These are phyloP conservation scores for Echinochloa phyllopogon DNA, from an alignment of 176 grass and related monocot genomes.

Conservation along the genomic window DNA sequence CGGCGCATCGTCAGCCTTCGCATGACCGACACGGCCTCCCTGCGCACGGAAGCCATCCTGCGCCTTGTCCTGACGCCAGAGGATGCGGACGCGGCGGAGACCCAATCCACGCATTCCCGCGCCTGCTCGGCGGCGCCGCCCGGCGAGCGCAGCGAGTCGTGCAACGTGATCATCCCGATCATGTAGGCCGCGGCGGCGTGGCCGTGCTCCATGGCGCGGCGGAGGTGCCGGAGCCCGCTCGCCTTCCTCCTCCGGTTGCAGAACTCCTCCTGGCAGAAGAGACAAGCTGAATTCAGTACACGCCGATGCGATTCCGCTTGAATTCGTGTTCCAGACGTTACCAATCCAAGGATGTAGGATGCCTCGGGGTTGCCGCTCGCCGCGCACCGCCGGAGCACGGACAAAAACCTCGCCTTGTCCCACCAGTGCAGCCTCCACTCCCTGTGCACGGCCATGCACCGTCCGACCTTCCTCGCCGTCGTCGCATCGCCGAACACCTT, in stretches of 20 bases:
- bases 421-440: constrained; percentile 56
- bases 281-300: not conserved
- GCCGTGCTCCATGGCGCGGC: constrained; percentile 38
- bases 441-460: constrained; percentile 48
- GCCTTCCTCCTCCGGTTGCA: constrained; percentile 40
- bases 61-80: not conserved
- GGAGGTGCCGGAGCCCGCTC: constrained; percentile 38
- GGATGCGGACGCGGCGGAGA: not conserved
- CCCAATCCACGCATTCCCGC: constrained; percentile 21
- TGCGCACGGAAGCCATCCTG: constrained; percentile 20
- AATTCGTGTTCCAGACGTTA: not conserved
- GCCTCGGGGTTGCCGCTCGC: constrained; percentile 48
- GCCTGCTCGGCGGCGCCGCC: not conserved
- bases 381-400: constrained; percentile 40
- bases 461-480: constrained; percentile 37
- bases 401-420: constrained; percentile 50
- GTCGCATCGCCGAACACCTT: constrained; percentile 46
- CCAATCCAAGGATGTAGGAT: constrained; percentile 52
- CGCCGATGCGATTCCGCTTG: not conserved
- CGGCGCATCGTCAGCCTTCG: constrained; percentile 38
- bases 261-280: constrained; percentile 43
- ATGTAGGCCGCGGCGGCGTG: constrained; percentile 33
- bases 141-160: not conserved
- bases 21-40: constrained; percentile 41
- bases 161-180: constrained; percentile 44